phyloP scores from a whole-genome alignment of 2,329 filamentous ascomycete genomes.

The Colletotrichum ledebouriae region DNA sequence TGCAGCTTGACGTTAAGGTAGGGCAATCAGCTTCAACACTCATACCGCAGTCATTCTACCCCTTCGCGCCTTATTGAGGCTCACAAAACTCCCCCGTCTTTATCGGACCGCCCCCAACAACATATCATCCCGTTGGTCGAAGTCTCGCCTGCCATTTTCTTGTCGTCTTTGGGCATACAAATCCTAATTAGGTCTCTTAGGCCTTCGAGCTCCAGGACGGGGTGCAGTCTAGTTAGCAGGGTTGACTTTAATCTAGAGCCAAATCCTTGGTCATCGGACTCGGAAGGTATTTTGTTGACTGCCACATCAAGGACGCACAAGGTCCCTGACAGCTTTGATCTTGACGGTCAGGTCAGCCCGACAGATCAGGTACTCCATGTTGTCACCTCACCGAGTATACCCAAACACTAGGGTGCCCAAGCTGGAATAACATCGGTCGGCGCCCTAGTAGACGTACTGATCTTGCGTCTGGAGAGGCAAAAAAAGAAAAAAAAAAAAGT shows the following conservation, averaged over 20 bases:
- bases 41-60: background rate
- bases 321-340: constrained; percentile 13
- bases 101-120: background rate
- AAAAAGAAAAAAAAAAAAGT: constrained; percentile 18
- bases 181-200: constrained; percentile 6
- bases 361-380: constrained; percentile 26
- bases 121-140: background rate
- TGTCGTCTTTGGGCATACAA: background rate
- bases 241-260: constrained; percentile 9
- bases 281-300: constrained; percentile 33
- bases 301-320: constrained; percentile 21
- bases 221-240: constrained; percentile 17
- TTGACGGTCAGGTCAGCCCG: constrained; percentile 15
- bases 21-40: constrained; percentile 7
- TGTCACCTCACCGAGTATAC: constrained; percentile 23
- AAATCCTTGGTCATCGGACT: constrained; percentile 6
- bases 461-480: constrained; percentile 24
- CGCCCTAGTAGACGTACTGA: background rate
- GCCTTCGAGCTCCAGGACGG: constrained; percentile 14
- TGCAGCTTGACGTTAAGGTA: constrained; percentile 28
- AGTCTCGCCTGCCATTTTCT: background rate
- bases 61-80: constrained; percentile 14
- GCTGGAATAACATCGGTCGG: constrained; percentile 3
- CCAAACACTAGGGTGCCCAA: constrained; percentile 29
- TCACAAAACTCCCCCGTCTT: constrained; percentile 10